These are phyloP conservation scores for Fusarium beomiforme DNA, from an alignment of 2,329 filamentous ascomycete genomes.

Conservation along the genomic window DNA sequence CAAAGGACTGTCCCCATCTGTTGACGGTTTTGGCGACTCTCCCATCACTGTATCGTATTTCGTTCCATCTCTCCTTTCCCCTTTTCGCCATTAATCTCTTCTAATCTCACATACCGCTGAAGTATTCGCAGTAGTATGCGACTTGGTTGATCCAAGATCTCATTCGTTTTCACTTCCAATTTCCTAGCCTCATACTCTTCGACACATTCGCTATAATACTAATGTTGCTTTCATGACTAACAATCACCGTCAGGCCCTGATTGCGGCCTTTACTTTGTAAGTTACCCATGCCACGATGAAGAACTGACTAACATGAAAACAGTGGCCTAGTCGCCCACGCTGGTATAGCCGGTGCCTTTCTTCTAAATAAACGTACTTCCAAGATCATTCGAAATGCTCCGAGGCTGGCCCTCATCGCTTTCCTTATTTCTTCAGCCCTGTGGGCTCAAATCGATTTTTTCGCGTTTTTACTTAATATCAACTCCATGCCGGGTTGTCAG, in stretches of 20 bases:
- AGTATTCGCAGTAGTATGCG: slow-evolving; percentile 23
- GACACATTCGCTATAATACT: slow-evolving; percentile 44
- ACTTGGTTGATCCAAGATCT: slow-evolving; percentile 34
- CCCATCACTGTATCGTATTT: slow-evolving; percentile 23
- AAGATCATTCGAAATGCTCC: slow-evolving; percentile 64
- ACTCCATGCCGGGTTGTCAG: slow-evolving; percentile 59
- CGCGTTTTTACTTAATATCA: slow-evolving; percentile 57
- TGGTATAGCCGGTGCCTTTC: slow-evolving; percentile 58
- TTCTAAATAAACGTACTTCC: slow-evolving; percentile 59
- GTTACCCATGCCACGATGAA: slow-evolving; percentile 29
- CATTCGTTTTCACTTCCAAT: slow-evolving; percentile 6
- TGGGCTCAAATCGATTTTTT: slow-evolving; percentile 66
- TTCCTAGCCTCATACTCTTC: slow-evolving; percentile 46
- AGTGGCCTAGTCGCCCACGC: slow-evolving; percentile 65
- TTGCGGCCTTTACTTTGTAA: slow-evolving; percentile 66
- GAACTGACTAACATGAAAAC: slow-evolving; percentile 31
- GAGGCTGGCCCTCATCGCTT: slow-evolving; percentile 71
- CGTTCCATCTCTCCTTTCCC: slow-evolving; percentile 15
- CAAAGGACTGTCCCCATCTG: slow-evolving; percentile 8
- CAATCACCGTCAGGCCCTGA: slow-evolving; percentile 58
- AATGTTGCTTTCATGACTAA: slow-evolving; percentile 54
- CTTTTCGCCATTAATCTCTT: slow-evolving; percentile 27
- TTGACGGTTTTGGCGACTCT: slow-evolving; percentile 13
- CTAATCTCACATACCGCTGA: slow-evolving; percentile 24
- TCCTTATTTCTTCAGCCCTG: slow-evolving; percentile 60